Percentiles rank a stretch among this genome's conserved stretches.
These are phyloP conservation scores for Candida loeiensis DNA, from an alignment of 805 yeast species.

Conservation along the genomic window DNA sequence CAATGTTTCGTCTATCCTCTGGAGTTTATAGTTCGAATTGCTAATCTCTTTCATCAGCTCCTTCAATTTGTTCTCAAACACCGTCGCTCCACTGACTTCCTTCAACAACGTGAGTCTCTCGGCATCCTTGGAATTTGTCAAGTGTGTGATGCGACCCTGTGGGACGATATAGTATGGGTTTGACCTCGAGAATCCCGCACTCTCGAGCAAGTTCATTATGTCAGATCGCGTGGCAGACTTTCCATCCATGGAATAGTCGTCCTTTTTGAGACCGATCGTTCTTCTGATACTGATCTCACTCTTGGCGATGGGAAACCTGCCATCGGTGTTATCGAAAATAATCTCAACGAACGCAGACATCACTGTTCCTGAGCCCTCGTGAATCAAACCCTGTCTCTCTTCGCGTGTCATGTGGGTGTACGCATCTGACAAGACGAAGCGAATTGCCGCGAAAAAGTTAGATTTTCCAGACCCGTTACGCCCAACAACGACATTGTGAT, in stretches of 20 bases:
- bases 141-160: slow-evolving; percentile 84
- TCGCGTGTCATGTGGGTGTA: slow-evolving; percentile 80
- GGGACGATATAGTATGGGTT: slow-evolving; percentile 97
- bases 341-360: slow-evolving; percentile 93
- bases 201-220: slow-evolving; percentile 75
- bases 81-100: slow-evolving; percentile 93
- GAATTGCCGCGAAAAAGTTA: slow-evolving; percentile 89
- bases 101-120: slow-evolving; percentile 78
- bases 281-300: slow-evolving; percentile 74
- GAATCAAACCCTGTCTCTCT: slow-evolving; percentile 81
- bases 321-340: slow-evolving; percentile 74
- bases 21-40: slow-evolving; percentile 64
- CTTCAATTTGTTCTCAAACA: slow-evolving; percentile 75
- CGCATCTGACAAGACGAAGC: slow-evolving; percentile 89
- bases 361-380: slow-evolving; percentile 86
- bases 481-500: slow-evolving; percentile 80
- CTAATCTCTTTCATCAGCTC: slow-evolving; percentile 81
- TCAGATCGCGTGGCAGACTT: slow-evolving; percentile 77
- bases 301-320: slow-evolving; percentile 66
- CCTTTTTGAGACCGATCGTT: slow-evolving; percentile 90
- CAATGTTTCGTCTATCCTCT: slow-evolving; percentile 71
- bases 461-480: slow-evolving; percentile 97
- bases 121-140: slow-evolving; percentile 84
- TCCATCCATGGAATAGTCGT: slow-evolving; percentile 82
- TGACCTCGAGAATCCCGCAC: slow-evolving; percentile 86